Evolutionary conservation across 768 basidiomycete species (phyloP).

Genomic region (Pleurotus eryngii): DNA sequence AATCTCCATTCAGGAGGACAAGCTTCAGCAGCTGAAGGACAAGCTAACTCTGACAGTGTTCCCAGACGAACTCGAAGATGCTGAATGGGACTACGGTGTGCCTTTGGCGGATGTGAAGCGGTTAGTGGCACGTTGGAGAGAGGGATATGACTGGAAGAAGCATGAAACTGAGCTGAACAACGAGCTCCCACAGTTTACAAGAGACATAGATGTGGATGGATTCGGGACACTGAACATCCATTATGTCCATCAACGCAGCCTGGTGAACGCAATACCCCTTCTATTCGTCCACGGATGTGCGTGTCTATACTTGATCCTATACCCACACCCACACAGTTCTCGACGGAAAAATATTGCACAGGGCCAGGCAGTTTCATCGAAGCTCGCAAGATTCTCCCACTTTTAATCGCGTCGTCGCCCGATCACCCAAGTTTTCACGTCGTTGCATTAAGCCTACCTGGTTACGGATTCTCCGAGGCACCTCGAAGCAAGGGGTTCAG

Average conservation of each 20-base stretch:
- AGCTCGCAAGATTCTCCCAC: constrained; percentile 52
- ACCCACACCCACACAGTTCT: not conserved
- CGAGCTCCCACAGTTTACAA: constrained; percentile 47
- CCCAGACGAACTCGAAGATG: constrained; percentile 22
- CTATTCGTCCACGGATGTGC: constrained; percentile 56
- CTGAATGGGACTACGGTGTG: constrained; percentile 33
- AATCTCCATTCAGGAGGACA: constrained; percentile 15
- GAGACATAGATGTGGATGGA: constrained; percentile 43
- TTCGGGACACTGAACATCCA: constrained; percentile 47
- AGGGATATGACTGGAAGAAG: constrained; percentile 44
- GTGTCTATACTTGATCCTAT: not conserved
- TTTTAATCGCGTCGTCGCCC: constrained; percentile 39
- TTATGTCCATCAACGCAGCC: constrained; percentile 48
- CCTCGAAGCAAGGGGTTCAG: constrained; percentile 50
- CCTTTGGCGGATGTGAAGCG: constrained; percentile 38
- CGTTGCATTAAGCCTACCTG: constrained; percentile 56
- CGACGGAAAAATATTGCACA: constrained; percentile 15
- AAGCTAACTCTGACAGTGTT: constrained; percentile 17
- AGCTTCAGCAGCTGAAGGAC: constrained; percentile 12
- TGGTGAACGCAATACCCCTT: constrained; percentile 42
- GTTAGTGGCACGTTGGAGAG: constrained; percentile 37
- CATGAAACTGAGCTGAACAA: constrained; percentile 45
- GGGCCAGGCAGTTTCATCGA: constrained; percentile 67
- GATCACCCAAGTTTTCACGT: constrained; percentile 60
- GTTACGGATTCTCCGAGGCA: constrained; percentile 59